Conservation (phyloP, 2,329 filamentous ascomycete genomes). For the Hirsutella minnesotensis region DNA sequence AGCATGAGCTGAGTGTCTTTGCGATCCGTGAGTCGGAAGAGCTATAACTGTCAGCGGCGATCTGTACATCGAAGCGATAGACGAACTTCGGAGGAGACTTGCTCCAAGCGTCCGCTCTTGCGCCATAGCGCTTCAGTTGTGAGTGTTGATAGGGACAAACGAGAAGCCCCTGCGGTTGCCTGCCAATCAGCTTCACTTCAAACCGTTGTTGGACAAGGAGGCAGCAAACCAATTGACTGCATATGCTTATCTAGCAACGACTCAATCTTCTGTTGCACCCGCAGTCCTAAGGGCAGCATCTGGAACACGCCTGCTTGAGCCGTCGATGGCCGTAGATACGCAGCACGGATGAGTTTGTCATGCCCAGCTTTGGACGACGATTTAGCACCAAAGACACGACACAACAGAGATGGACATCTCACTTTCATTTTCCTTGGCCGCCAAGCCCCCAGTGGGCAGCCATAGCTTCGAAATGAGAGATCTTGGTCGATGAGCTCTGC, state of each 20-base stretch:
- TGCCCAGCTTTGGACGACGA: conserved; percentile 40
- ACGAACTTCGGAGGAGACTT: conserved; percentile 57
- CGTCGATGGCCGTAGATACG: conserved; percentile 54
- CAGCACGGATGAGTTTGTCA: conserved; percentile 55
- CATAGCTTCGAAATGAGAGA: conserved; percentile 59
- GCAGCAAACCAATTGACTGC: conserved; percentile 50
- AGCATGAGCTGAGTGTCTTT: conserved; percentile 65
- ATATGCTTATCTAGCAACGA: conserved; percentile 81
- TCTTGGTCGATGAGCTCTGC: conserved; percentile 22
- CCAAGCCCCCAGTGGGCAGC: conserved; percentile 63
- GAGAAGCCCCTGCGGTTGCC: conserved; percentile 53
- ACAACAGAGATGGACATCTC: conserved; percentile 4
- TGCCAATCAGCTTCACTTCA: background rate
- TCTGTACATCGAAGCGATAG: background rate
- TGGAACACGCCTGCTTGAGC: conserved; percentile 88
- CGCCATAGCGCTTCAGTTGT: conserved; percentile 78
- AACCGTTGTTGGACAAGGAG: background rate
- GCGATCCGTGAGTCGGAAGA: conserved; percentile 72
- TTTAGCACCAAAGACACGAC: background rate
- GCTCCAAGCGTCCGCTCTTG: conserved; percentile 68
- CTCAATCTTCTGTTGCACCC: conserved; percentile 84
- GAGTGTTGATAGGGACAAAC: conserved; percentile 71
- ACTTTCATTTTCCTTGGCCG: conserved; percentile 44
- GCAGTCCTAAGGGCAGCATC: conserved; percentile 71
- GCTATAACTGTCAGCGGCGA: conserved; percentile 31